Base-by-base conservation (phyloP, 2,329 filamentous ascomycete species). In the Hypoxylon sp. region DNA sequence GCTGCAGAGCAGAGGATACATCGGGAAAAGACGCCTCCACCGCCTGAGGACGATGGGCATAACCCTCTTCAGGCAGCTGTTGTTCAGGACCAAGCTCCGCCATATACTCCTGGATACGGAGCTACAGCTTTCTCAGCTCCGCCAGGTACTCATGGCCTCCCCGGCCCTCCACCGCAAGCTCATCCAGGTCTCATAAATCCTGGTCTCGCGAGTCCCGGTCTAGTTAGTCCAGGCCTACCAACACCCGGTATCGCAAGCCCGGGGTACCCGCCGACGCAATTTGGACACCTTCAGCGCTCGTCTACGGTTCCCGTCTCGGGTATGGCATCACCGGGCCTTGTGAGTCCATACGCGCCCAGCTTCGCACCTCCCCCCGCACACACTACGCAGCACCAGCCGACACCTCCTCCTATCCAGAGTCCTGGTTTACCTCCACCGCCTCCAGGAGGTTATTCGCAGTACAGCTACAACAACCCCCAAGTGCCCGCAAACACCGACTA, bases 1-100 rank as follows among this genome's bases (percentile, higher is more conserved):
- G 91, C 91, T 0, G 91, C 92, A 0, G 92, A 94, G 77, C 84
- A 87, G 21, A 89, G 94, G 56, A 83, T 86, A 19, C 88, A 92
- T 77, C 86, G 92, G 51, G 92, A 94, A 78, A 94, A 94, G 84
- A 95, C 92, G 0, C 92, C 92, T 1, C 92, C 88, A 2, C 87
- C 92, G 3, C 91, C 90, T 2, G 87, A 90, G 34, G 92, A 94
- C 73, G 88, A 84, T 41, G 86, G 84, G 11, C 80, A 83, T 2
- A 86, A 89, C 71, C 88, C 88, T 2, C 79, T 90, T 21, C 84
- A 85, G 3, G 85, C 86, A 53, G 87, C 86, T 11, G 82, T 90
- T 2, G 84, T 82, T 23, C 82, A 87, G 52, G 88, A 91, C 70
- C 84, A 86, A 49, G 83, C 84, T 0, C 83, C 84, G 0, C 85